Evolutionary conservation across 2,329 filamentous ascomycete species (phyloP).

Genomic region (Fusarium mundagurra): DNA sequence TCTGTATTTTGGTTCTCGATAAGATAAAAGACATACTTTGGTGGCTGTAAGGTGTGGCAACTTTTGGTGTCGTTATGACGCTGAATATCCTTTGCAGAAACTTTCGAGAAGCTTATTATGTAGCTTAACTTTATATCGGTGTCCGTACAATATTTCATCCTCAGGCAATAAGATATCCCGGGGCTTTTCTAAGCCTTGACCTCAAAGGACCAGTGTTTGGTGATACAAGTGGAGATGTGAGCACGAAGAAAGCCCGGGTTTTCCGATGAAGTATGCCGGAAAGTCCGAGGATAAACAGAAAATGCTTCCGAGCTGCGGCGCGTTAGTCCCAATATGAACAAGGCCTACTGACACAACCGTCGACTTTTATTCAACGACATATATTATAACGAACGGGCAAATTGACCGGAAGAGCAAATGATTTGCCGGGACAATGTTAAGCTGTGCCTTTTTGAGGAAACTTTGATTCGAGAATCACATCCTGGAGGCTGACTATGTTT

Average conservation of each 20-base stretch:
- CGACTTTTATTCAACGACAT: not conserved
- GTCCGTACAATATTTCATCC: fast-evolving
- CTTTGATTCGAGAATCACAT: not conserved
- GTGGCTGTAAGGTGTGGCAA: too few relatives aligned
- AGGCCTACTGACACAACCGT: fast-evolving
- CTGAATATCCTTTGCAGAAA: not conserved
- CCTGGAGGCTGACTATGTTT: not conserved
- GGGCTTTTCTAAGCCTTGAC: not conserved
- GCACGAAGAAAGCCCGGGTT: not conserved
- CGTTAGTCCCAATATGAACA: not conserved
- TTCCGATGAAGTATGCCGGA: not conserved
- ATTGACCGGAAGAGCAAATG: too few relatives aligned
- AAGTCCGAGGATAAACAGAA: not conserved
- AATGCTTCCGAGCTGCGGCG: not conserved
- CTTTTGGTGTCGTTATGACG: not conserved
- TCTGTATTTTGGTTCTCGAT: fast-evolving
- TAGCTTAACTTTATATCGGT: fast-evolving
- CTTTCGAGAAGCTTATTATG: too few relatives aligned
- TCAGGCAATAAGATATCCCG: fast-evolving
- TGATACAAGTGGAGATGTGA: not conserved
- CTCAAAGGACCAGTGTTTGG: too few relatives aligned
- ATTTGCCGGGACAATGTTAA: fast-evolving
- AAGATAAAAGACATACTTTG: fast-evolving
- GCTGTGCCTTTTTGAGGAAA: not conserved
- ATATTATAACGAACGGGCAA: not conserved